phyloP scores from a whole-genome alignment of 2,329 filamentous ascomycete species.

The Colletotrichum sp. region DNA sequence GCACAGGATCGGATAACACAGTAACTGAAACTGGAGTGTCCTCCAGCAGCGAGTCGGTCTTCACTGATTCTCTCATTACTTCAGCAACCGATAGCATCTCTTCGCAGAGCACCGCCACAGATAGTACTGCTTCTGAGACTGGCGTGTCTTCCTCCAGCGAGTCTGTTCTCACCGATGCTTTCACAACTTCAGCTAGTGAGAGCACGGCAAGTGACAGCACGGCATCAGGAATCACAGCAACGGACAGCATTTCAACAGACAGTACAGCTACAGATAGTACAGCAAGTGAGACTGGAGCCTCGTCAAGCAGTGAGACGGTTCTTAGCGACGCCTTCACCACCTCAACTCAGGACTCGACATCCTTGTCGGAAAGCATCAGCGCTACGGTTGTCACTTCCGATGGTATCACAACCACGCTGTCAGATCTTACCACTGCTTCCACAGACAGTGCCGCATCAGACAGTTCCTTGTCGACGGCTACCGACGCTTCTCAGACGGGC shows the following conservation, averaged over 20 bases:
- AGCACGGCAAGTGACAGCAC: neutral
- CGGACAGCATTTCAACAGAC: neutral
- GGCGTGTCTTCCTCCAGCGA: neutral
- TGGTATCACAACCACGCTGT: neutral
- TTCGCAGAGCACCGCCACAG: neutral
- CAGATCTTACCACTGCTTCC: neutral
- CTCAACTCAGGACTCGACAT: neutral
- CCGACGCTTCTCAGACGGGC: neutral
- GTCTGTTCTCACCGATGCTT: neutral
- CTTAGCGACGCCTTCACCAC: neutral
- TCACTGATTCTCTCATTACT: neutral
- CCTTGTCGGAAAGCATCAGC: neutral
- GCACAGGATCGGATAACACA: neutral
- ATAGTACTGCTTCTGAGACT: neutral
- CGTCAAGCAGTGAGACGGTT: neutral
- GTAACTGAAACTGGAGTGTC: neutral
- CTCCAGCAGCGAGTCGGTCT: neutral
- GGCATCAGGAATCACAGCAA: neutral
- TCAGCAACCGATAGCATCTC: neutral
- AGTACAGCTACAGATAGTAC: neutral
- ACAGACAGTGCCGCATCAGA: neutral
- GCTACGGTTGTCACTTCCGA: neutral
- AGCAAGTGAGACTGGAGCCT: neutral
- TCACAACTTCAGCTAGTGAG: neutral
- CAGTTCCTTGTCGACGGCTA: neutral